These are phyloP conservation scores for Leccinum pachyderme DNA, from an alignment of 1,284 basidiomycete species.

Conservation along the genomic window DNA sequence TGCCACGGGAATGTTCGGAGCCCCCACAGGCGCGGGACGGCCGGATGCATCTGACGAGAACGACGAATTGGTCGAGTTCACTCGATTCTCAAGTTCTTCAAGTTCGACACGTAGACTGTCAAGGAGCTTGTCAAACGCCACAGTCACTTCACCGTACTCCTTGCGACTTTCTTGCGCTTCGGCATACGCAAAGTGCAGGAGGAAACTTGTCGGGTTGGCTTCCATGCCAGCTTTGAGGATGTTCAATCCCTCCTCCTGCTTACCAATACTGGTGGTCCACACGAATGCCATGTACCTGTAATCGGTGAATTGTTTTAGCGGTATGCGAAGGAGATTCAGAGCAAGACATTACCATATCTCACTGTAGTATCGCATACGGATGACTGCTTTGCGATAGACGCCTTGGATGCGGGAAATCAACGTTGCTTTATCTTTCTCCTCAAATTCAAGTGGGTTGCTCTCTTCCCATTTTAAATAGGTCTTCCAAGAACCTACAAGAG, in stretches of 20 bases:
- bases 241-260: constrained; percentile 79
- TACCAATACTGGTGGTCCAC: constrained; percentile 75
- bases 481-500: constrained; percentile 84
- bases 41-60: constrained; percentile 35
- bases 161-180: constrained; percentile 78
- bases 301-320: constrained; percentile 13
- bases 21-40: constrained; percentile 30
- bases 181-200: constrained; percentile 87
- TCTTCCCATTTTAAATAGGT: constrained; percentile 96
- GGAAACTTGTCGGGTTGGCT: constrained; percentile 84
- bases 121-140: constrained; percentile 72
- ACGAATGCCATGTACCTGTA: constrained; percentile 86
- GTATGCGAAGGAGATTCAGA: neutral
- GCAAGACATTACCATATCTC: constrained; percentile 78
- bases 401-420: constrained; percentile 74
- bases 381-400: constrained; percentile 85
- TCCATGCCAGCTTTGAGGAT: constrained; percentile 84
- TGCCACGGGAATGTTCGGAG: constrained; percentile 14
- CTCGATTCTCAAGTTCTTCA: constrained; percentile 58
- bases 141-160: constrained; percentile 65
- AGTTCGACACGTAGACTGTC: constrained; percentile 69
- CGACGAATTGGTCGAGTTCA: constrained; percentile 45
- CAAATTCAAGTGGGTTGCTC: constrained; percentile 88
- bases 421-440: constrained; percentile 75
- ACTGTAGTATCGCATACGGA: constrained; percentile 90